These are phyloP conservation scores for Calonectria pseudoturangicola DNA, from an alignment of 2,329 filamentous ascomycete species.

Conservation along the genomic window DNA sequence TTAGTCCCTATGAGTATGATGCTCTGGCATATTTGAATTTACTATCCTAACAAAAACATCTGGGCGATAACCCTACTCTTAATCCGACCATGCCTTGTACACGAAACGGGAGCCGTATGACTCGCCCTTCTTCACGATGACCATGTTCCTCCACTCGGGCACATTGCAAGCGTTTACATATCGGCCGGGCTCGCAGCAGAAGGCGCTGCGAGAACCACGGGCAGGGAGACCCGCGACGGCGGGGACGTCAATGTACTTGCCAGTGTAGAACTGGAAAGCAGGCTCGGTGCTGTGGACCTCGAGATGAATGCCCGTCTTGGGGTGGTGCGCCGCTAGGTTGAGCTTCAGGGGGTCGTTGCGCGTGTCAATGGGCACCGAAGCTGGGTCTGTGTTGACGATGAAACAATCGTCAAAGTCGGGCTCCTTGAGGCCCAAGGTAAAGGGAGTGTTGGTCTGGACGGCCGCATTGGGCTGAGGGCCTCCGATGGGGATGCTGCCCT, in stretches of 20 bases:
- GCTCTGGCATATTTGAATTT: constrained; percentile 20
- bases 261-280: constrained; percentile 97
- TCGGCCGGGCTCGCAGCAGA: constrained; percentile 94
- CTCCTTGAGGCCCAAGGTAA: constrained; percentile 81
- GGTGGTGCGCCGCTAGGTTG: constrained; percentile 84
- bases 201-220: constrained; percentile 81
- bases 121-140: constrained; percentile 88
- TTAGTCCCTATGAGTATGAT: constrained; percentile 18
- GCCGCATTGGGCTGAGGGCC: constrained; percentile 78
- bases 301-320: constrained; percentile 84
- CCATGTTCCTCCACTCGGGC: constrained; percentile 85
- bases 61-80: constrained; percentile 37
- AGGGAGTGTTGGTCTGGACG: constrained; percentile 78
- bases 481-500: constrained; percentile 83
- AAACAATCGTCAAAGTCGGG: constrained; percentile 95
- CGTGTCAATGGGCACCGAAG: constrained; percentile 79
- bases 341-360: constrained; percentile 77
- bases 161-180: constrained; percentile 93
- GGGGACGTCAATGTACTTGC: constrained; percentile 87
- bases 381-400: constrained; percentile 80
- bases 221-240: constrained; percentile 77
- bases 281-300: constrained; percentile 95
- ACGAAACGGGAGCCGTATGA: constrained; percentile 88
- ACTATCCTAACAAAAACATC: neutral
- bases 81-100: constrained; percentile 89